Base-by-base conservation (phyloP, 2,329 filamentous ascomycete species). In the Aspergillus tanneri region DNA sequence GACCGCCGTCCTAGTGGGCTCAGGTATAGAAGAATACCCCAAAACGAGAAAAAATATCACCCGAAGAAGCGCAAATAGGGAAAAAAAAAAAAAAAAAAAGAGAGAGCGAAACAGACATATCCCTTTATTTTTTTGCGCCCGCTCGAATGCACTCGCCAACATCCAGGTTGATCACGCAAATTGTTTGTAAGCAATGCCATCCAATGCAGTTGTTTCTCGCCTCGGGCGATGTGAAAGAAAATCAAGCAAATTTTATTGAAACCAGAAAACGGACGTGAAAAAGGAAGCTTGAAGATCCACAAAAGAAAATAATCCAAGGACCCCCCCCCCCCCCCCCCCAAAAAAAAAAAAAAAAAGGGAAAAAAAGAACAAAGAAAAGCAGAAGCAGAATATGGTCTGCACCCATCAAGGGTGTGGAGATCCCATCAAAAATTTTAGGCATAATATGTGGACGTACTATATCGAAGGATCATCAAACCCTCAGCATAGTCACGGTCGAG, bases 401-500 rank as follows among this genome's bases (percentile, higher is more conserved):
- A 19, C 25, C 36, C 41, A 35, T 35, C 24, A 22, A 44, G 32
- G 25, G 42, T 21, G 6, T 2, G 24, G 12, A 22, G 25, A 9
- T 19, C 10, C 8, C 12, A 7, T 37, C n/a, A 9, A 19, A 41
- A 18, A 11, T 21, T 4, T 28, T 10, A 37, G n/a, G n/a, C n/a
- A n/a, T n/a, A n/a, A n/a, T n/a, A n/a, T n/a, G n/a, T n/a, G n/a
- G n/a, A n/a, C n/a, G n/a, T n/a, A n/a, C n/a, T n/a, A n/a, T n/a
- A n/a, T n/a, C n/a, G n/a, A n/a, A n/a, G n/a, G n/a, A n/a, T n/a
- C n/a, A n/a, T n/a, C n/a, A n/a, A n/a, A n/a, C n/a, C n/a, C n/a
- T n/a, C n/a, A n/a, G n/a, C n/a, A n/a, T n/a, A 32, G 48, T 23
- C 48, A 40, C n/a, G 27, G 34, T 8, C 54, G 59, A 19, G 51